Percentiles rank a stretch among this genome's conserved stretches.
phyloP scores from a whole-genome alignment of 2,329 filamentous ascomycete genomes.

The Davidsoniella eucalypti region DNA sequence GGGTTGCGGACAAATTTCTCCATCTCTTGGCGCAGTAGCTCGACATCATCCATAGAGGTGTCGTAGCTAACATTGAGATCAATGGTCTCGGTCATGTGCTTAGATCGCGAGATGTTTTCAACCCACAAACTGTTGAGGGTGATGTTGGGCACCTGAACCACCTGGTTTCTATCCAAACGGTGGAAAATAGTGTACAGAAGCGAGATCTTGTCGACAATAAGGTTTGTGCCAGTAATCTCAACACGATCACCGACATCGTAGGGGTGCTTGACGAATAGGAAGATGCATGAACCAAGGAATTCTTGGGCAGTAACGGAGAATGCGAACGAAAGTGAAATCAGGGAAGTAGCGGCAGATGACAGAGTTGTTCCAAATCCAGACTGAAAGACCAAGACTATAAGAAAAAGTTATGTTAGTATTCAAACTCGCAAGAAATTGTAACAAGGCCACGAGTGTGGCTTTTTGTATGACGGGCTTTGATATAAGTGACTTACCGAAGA shows the following conservation, averaged over 20 bases:
- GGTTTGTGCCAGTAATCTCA: conserved; percentile 47
- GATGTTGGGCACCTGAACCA: conserved; percentile 71
- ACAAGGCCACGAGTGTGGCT: background rate
- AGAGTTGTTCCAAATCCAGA: conserved; percentile 71
- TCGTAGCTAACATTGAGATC: conserved; percentile 69
- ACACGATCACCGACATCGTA: conserved; percentile 93
- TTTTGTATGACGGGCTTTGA: conserved; percentile 13
- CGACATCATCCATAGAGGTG: conserved; percentile 78
- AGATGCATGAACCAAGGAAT: conserved; percentile 95
- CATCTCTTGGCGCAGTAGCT: conserved; percentile 71
- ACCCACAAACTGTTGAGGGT: conserved; percentile 85
- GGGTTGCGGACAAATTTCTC: conserved; percentile 65
- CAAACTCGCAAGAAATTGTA: too few species aligned
- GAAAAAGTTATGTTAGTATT: background rate
- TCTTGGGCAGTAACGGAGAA: conserved; percentile 87
- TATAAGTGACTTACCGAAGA: conserved; percentile 44
- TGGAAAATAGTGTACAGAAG: conserved; percentile 86
- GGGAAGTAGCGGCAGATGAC: conserved; percentile 75
- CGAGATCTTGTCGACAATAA: conserved; percentile 86
- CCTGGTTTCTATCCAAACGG: conserved; percentile 64
- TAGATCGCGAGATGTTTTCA: conserved; percentile 81
- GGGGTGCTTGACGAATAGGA: conserved; percentile 96
- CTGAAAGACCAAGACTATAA: conserved; percentile 69
- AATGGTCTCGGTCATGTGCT: conserved; percentile 77
- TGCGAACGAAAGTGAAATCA: conserved; percentile 92